Evolutionary conservation across 805 yeast species (phyloP), one percentile per base, ranked within the genome.

Genomic region (Torulaspora quercuum): DNA sequence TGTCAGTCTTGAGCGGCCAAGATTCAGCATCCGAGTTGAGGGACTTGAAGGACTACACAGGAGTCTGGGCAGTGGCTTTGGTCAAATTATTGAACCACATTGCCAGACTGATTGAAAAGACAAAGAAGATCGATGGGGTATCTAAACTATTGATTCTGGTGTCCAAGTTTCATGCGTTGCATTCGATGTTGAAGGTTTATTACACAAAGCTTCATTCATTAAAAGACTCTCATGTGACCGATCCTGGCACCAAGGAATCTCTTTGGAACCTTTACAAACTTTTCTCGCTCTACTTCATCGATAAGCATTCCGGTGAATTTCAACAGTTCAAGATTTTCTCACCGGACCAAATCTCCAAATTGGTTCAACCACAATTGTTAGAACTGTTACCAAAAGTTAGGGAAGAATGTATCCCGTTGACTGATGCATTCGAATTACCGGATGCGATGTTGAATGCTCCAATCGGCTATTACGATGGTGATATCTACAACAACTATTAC

Each of bases 391-490:
- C 67, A 16, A 65, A 64, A 16, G 57, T 82, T 25, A 70, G 95
- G 60, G 74, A 76, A 19, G 77, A 82, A 52, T 83, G 82, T 37
- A 76, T 86, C 58, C 82, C 83, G 1, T 69, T 84, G 51, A 82
- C 95, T 4, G 97, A 88, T 62, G 73, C 94, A 1, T 88, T 88
- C 70, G 77, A 82, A 62, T 72, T 82, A 45, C 77, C 86, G 25
- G 95, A 88, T 64, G 81, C 73, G 57, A 75, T 82, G 66, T 72
- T 88, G 55, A 84, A 87, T 59, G 78, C 95, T 0, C 80, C 92
- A 4, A 73, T 88, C 40, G 97, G 96, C 30, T 72, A 69, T 39
- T 80, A 73, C 62, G 78, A 83, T 50, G 96, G 96, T 41, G 80
- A 88, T 59, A 79, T 85, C 39, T 88, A 87, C 65, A 78, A 79